A percentile compares a stretch with the other conserved stretches of the same genome.
phyloP scores from a whole-genome alignment of 208 protist genomes.

The Trypanosoma lewisi region DNA sequence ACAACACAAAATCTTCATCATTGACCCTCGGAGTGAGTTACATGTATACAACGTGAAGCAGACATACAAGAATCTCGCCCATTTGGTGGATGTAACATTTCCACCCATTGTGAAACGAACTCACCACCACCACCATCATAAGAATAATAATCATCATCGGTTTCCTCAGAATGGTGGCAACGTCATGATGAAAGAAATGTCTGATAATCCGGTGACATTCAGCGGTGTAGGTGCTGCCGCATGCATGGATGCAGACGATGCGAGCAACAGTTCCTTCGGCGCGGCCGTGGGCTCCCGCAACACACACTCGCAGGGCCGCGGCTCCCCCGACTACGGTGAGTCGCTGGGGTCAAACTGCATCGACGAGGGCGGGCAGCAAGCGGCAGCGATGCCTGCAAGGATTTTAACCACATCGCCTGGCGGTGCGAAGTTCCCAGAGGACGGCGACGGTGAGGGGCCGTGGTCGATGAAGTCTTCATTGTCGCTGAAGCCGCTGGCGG shows the following conservation, averaged over 20 bases:
- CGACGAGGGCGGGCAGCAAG: conserved; percentile 5
- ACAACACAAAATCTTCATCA: conserved; percentile 85
- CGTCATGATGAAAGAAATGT: background rate
- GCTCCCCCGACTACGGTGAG: background rate
- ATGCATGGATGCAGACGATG: conserved; percentile 1
- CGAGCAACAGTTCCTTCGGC: background rate
- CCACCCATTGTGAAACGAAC: conserved; percentile 40
- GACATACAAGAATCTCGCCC: conserved; percentile 73
- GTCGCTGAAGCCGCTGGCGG: background rate
- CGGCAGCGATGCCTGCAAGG: too few relatives aligned
- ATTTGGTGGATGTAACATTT: conserved; percentile 85
- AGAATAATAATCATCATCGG: background rate
- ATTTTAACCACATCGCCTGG: background rate
- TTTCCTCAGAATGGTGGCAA: conserved; percentile 1
- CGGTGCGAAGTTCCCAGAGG: background rate
- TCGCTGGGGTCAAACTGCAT: background rate
- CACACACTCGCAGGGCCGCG: background rate
- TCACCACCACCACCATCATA: conserved; percentile 7
- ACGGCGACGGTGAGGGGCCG: background rate
- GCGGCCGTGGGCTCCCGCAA: background rate
- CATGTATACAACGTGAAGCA: conserved; percentile 72
- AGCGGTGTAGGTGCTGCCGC: background rate
- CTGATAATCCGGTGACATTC: background rate
- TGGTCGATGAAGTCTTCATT: background rate
- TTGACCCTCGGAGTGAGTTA: conserved; percentile 77